Base-by-base conservation (phyloP, 202 grass and related monocot genomes). In the Carex arenaria region DNA sequence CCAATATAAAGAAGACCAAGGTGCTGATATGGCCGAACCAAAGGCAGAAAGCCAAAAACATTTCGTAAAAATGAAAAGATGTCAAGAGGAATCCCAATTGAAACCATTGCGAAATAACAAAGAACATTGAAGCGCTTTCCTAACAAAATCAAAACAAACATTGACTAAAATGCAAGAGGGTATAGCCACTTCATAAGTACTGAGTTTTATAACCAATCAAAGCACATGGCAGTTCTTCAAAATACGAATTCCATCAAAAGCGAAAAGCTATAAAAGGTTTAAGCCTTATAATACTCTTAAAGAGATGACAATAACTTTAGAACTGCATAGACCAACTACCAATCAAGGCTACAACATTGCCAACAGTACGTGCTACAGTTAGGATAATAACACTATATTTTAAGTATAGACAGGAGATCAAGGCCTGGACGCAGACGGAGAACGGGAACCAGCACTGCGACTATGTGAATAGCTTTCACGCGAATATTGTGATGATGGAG, bases 401-500 rank as follows among this genome's bases (percentile, higher is more conserved):
- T 57, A 20, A 61, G 60, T 22, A 62, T 38, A 3, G 11, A 38
- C 17, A n/a, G 7, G 51, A 78, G 54, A 59, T 78, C 73, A 78
- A 59, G 22, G 49, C 64, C 80, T 82, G 0, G 60, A 81, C 65
- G 60, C 38, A 51, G 73, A 78, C 0, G 45, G 60, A 68, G 80
- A 82, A 17, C 38, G 34, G 13, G 80, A 82, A 53, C 15, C 18
- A 82, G 51, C 62, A 82, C 80, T 82, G 22, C 63, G 63, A 55
- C 80, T 82, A n/a, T 82, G 80, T 8, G 80, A 67, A 20, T 82
- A 82, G 64, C 45, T 68, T 53, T 82, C 80, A 18, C 63, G 61
- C 11, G 80, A 82, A 19, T 77, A 54, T 19, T 61, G 43, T 5
- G 51, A 57, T 11, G 52, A 8, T 0, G 60, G 2, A 19, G 60